Conservation (phyloP, 441 rosid genomes). For the Theobroma grandiflorum region DNA sequence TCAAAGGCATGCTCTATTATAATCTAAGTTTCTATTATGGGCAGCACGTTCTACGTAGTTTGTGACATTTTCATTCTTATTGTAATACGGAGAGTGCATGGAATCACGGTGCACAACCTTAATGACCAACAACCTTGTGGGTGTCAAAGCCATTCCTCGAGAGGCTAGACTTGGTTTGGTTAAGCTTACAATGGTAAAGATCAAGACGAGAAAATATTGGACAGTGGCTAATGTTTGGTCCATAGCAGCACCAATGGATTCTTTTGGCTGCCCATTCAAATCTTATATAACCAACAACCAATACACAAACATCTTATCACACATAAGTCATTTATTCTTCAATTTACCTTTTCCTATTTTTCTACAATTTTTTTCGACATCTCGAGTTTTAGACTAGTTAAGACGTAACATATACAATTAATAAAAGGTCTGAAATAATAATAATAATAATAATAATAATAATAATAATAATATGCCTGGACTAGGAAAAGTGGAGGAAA, state of each 20-base stretch:
- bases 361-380: background rate
- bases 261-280: background rate
- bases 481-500: too few relatives aligned
- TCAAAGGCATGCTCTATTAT: too few relatives aligned
- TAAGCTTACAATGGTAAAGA: background rate
- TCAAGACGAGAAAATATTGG: background rate
- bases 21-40: too few relatives aligned
- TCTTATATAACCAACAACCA: background rate
- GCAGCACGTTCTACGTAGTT: background rate
- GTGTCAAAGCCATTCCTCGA: background rate
- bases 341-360: background rate
- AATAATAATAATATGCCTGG: too few relatives aligned
- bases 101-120: conserved; percentile 21
- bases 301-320: background rate
- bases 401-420: background rate
- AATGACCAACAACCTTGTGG: background rate
- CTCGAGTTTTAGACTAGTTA: background rate
- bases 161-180: background rate
- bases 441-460: too few relatives aligned
- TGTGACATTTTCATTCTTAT: background rate
- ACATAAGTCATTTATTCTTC: background rate
- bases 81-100: background rate
- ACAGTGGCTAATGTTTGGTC: background rate
- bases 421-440: background rate
- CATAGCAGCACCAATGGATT: background rate